These are phyloP conservation scores for Phytopythium mirpurense DNA, from an alignment of 352 stramenopile species.

Conservation along the genomic window DNA sequence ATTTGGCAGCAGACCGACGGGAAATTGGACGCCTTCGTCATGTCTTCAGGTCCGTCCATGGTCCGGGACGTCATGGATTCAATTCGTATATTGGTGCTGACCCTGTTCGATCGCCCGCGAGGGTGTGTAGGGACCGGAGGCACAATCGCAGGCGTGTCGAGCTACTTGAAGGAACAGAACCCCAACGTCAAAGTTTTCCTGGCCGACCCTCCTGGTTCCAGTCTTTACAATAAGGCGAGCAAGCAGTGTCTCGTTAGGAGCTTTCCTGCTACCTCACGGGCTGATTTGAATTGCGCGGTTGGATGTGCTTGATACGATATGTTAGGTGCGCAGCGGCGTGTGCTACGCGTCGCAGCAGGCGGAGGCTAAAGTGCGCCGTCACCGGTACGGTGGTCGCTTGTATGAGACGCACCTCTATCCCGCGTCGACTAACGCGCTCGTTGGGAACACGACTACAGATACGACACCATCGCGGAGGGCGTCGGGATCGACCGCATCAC, in stretches of 20 bases:
- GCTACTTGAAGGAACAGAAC: slow-evolving; percentile 91
- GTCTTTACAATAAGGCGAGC: slow-evolving; percentile 93
- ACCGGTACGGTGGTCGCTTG: slow-evolving; percentile 45
- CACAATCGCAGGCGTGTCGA: slow-evolving; percentile 95
- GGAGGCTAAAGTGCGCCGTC: slow-evolving; percentile 88
- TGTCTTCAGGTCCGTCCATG: slow-evolving; percentile 87
- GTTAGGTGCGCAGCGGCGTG: slow-evolving; percentile 90
- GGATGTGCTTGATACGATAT: too few species aligned
- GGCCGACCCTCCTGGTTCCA: slow-evolving; percentile 95
- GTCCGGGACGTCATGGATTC: too few species aligned
- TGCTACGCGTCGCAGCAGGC: slow-evolving; percentile 94
- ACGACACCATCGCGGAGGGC: slow-evolving; percentile 97
- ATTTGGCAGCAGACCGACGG: slow-evolving; percentile 93
- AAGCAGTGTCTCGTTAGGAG: not conserved
- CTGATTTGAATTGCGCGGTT: too few species aligned
- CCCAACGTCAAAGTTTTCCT: slow-evolving; percentile 89
- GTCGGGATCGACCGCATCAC: slow-evolving; percentile 98
- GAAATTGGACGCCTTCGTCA: slow-evolving; percentile 95
- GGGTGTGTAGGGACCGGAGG: slow-evolving; percentile 87
- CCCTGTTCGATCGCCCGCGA: too few species aligned
- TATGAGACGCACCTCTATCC: not conserved
- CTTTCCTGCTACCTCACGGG: too few species aligned
- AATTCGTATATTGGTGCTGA: too few species aligned
- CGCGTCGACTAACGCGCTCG: not conserved
- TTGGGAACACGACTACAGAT: slow-evolving; percentile 38